A percentile compares a stretch with the other conserved stretches of the same genome.
Evolutionary conservation across 345 rosid species (phyloP).

Genomic region (Eucalyptus curtisii): DNA sequence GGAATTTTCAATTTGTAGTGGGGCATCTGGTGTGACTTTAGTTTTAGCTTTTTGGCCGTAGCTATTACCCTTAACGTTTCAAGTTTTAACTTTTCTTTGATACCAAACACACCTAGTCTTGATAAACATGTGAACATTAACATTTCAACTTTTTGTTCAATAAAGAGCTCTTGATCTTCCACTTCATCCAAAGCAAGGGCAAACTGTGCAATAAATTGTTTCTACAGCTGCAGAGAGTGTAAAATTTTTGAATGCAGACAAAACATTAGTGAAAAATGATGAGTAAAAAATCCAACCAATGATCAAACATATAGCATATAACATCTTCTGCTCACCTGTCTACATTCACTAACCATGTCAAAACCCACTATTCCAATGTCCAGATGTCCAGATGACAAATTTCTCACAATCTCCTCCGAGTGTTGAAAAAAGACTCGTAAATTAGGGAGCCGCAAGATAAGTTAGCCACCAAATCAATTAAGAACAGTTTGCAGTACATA

Average conservation of each 20-base stretch:
- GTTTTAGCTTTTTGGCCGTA: background rate
- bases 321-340: conserved; percentile 32
- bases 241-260: background rate
- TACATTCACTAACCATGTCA: conserved; percentile 71
- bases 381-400: conserved; percentile 84
- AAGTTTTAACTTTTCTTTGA: background rate
- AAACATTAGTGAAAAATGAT: background rate
- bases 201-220: background rate
- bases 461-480: background rate
- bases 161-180: background rate
- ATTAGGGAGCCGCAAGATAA: conserved; percentile 40
- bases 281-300: background rate
- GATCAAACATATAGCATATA: background rate
- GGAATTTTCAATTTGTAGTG: too few relatives aligned
- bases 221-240: background rate
- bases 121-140: background rate
- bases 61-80: background rate
- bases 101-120: background rate
- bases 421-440: too few relatives aligned
- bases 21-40: background rate
- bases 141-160: background rate
- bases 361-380: conserved; percentile 90
- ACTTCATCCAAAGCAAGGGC: background rate
- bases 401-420: too few relatives aligned
- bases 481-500: background rate